Conservation (phyloP, 257 asterid species). For the Nicotiana knightiana region DNA sequence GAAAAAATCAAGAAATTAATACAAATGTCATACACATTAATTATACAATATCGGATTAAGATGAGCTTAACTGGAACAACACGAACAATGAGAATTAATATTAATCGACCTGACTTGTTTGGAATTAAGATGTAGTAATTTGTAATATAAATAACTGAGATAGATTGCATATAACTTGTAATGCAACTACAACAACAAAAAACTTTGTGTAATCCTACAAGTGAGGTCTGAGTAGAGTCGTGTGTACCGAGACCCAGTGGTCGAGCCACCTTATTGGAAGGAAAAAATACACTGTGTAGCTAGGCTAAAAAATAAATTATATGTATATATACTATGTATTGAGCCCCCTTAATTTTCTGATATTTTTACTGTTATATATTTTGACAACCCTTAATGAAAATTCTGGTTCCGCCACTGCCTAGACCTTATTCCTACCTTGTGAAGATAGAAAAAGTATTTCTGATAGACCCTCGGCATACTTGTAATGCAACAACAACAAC, state of each 20-base stretch:
- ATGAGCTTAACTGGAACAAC: neutral
- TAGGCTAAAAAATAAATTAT: too few species aligned
- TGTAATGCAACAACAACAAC: neutral
- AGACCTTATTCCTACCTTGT: neutral
- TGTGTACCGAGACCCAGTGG: neutral
- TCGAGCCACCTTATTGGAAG: too few species aligned
- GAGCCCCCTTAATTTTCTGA: too few species aligned
- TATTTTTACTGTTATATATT: too few species aligned
- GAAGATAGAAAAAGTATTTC: fast-evolving
- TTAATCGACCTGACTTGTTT: neutral
- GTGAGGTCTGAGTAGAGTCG: fast-evolving
- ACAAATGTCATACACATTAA: neutral
- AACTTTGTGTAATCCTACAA: fast-evolving
- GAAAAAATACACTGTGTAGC: too few species aligned
- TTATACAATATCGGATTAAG: neutral
- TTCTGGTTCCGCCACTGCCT: too few species aligned
- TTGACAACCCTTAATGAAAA: too few species aligned
- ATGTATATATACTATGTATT: too few species aligned
- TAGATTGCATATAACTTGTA: neutral
- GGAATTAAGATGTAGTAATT: neutral
- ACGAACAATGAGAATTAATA: too few species aligned
- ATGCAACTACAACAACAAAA: neutral
- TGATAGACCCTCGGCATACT: neutral
- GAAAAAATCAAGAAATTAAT: neutral
- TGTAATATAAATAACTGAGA: neutral